Evolutionary conservation across 805 yeast species (phyloP).

Genomic region (Starmerella bombi): DNA sequence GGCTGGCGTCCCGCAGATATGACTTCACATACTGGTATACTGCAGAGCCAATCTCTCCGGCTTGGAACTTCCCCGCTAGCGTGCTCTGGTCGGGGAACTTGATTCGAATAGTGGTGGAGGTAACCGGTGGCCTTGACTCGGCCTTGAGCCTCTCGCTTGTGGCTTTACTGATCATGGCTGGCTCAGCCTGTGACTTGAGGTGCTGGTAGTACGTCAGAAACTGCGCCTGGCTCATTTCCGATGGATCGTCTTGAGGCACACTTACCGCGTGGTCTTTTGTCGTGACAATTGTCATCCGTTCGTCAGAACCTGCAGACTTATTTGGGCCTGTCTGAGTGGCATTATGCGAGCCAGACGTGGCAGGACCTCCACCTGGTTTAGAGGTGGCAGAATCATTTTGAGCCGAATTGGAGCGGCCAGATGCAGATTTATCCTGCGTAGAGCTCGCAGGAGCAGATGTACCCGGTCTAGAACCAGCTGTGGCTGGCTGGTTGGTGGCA

Average conservation of each 20-base stretch:
- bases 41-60: constrained; percentile 32
- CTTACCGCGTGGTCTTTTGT: not conserved
- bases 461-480: not conserved
- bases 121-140: constrained; percentile 19
- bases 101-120: constrained; percentile 35
- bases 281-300: not conserved
- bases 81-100: constrained; percentile 45
- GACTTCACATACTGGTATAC: constrained; percentile 27
- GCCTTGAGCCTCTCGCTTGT: constrained; percentile 28
- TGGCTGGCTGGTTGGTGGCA: not conserved
- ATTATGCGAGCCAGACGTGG: not conserved
- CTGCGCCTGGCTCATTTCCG: constrained; percentile 39
- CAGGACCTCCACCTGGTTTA: not conserved
- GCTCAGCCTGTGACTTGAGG: constrained; percentile 30
- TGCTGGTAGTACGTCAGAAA: constrained; percentile 42
- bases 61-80: constrained; percentile 38
- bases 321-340: no score
- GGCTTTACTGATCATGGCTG: constrained; percentile 34
- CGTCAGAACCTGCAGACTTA: no score
- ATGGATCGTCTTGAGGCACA: not conserved
- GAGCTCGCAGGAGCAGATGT: not conserved
- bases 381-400: not conserved
- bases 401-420: not conserved
- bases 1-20: constrained; percentile 23
- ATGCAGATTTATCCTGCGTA: not conserved